Percentiles rank a stretch among this genome's conserved stretches.
Conservation (phyloP, 176 grass and related monocot genomes). For the Typha latifolia region DNA sequence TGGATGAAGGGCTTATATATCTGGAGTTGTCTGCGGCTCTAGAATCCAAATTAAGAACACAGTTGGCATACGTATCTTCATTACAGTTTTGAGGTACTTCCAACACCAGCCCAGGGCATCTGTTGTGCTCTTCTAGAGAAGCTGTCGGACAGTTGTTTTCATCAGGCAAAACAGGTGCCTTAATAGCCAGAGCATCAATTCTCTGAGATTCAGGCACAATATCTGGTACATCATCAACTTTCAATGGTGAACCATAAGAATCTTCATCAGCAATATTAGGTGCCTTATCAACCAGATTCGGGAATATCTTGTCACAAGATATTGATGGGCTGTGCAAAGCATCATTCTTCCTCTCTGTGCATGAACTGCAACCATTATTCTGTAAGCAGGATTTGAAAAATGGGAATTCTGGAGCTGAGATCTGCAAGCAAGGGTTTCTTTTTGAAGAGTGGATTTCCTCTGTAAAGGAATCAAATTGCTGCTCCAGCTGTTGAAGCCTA, state of each 20-base stretch:
- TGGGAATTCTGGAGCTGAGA: slow-evolving; percentile 10
- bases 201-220: slow-evolving; percentile 6
- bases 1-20: slow-evolving; percentile 34
- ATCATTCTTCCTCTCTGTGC: slow-evolving; percentile 11
- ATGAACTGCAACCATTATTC: slow-evolving; percentile 3
- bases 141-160: slow-evolving; percentile 1
- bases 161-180: slow-evolving; percentile 42
- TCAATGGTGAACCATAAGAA: slow-evolving; percentile 10
- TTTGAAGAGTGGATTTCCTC: slow-evolving; percentile 27
- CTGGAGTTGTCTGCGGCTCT: slow-evolving; percentile 2
- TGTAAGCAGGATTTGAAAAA: slow-evolving; percentile 17
- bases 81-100: too few relatives aligned
- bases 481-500: slow-evolving; percentile 52
- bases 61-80: slow-evolving; percentile 16
- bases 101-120: too few relatives aligned
- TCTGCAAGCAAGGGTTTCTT: slow-evolving; percentile 23
- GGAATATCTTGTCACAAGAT: slow-evolving; percentile 19
- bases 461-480: slow-evolving; percentile 39
- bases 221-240: slow-evolving; percentile 24
- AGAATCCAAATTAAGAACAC: slow-evolving; percentile 25
- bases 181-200: slow-evolving; percentile 37
- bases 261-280: too few relatives aligned
- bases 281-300: neutral
- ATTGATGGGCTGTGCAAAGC: neutral
- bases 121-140: too few relatives aligned